Evolutionary conservation across 2,329 filamentous ascomycete genomes (phyloP).

Genomic region (Colletotrichum graminicola): DNA sequence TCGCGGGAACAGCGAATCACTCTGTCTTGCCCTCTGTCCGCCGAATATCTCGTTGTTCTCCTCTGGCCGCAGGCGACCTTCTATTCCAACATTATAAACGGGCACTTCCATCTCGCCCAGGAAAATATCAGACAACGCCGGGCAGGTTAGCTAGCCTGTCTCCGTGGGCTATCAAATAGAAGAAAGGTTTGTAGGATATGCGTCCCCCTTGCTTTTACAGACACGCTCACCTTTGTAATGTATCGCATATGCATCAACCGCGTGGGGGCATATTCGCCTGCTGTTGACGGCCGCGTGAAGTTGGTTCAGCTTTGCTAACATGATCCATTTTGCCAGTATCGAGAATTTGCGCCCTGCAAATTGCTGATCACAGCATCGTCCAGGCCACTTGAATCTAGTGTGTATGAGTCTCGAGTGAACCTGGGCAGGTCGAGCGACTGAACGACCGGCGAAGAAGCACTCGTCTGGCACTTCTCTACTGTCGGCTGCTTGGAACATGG

Average conservation of each 20-base stretch:
- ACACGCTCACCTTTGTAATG: conserved; percentile 1
- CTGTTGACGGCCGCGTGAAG: neutral
- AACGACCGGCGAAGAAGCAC: conserved; percentile 23
- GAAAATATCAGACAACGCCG: conserved; percentile 39
- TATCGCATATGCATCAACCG: neutral
- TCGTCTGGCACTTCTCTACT: conserved; percentile 19
- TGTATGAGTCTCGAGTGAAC: neutral
- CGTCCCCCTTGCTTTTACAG: neutral
- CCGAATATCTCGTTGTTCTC: conserved; percentile 54
- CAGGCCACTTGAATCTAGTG: neutral
- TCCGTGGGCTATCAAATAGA: conserved; percentile 21
- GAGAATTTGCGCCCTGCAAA: conserved; percentile 3
- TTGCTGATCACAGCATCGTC: neutral
- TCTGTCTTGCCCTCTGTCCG: conserved; percentile 49
- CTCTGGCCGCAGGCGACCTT: conserved; percentile 70
- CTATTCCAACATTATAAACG: conserved; percentile 50
- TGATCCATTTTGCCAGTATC: neutral
- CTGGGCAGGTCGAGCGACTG: neutral
- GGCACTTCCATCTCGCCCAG: conserved; percentile 29
- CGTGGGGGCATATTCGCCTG: neutral
- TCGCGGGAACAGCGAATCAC: conserved; percentile 63
- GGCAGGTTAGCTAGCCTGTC: conserved; percentile 18
- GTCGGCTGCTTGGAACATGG: conserved; percentile 69
- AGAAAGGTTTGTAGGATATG: conserved; percentile 32
- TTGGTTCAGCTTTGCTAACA: conserved; percentile 22